Conservation (phyloP, 495 filamentous ascomycete species). For the Aspergillus homomorphus region DNA sequence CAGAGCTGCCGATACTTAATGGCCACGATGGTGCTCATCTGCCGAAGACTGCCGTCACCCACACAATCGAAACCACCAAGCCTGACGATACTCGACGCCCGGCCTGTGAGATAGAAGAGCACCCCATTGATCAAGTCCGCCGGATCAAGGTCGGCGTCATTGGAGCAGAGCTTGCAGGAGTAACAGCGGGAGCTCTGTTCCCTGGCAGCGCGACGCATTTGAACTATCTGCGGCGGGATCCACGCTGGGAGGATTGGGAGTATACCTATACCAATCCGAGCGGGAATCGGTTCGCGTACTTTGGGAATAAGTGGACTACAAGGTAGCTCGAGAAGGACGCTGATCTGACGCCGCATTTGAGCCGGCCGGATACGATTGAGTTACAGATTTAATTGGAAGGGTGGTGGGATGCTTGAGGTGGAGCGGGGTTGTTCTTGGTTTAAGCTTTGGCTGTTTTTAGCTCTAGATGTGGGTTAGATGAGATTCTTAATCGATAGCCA, state of each 20-base stretch:
- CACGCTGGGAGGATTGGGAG: slow-evolving; percentile 72
- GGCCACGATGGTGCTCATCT: not conserved
- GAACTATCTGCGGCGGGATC: slow-evolving; percentile 54
- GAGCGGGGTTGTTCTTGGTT: not conserved
- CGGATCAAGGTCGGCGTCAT: slow-evolving; percentile 51
- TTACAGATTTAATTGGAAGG: slow-evolving; percentile 47
- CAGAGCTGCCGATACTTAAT: slow-evolving; percentile 4
- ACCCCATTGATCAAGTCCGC: slow-evolving; percentile 38
- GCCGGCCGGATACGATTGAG: slow-evolving; percentile 42
- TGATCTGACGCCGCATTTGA: slow-evolving; percentile 51
- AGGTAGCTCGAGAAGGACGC: slow-evolving; percentile 35
- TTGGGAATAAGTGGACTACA: slow-evolving; percentile 55
- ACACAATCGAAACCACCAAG: not conserved
- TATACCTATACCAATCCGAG: slow-evolving; percentile 51
- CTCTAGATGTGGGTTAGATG: too few species aligned
- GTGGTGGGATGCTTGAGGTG: slow-evolving; percentile 50
- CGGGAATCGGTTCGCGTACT: slow-evolving; percentile 56
- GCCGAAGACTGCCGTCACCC: not conserved
- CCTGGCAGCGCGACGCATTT: slow-evolving; percentile 60
- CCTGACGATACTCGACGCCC: slow-evolving; percentile 2
- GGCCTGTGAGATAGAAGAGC: slow-evolving; percentile 38
- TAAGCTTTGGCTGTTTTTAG: not conserved
- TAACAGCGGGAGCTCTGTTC: slow-evolving; percentile 55
- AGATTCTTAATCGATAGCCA: too few species aligned
- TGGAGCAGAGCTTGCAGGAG: slow-evolving; percentile 51